A percentile compares a stretch with the other conserved stretches of the same genome.
phyloP scores from a whole-genome alignment of 805 yeast species.

The Hagleromyces aurorensis region DNA sequence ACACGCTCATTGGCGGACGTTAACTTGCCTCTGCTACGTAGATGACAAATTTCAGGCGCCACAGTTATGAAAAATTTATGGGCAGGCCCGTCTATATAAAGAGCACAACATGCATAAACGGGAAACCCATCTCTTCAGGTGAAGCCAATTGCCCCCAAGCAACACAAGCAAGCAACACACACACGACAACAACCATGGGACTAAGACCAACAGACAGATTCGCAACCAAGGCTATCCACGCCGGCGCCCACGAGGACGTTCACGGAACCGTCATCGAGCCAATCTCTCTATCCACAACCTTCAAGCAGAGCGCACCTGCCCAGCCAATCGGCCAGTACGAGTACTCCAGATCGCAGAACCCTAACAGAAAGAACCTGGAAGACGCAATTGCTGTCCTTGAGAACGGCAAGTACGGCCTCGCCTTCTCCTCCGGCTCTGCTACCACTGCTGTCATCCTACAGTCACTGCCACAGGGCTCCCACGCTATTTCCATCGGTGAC shows the following conservation, averaged over 20 bases:
- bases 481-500: conserved; percentile 73
- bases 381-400: conserved; percentile 72
- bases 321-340: conserved; percentile 73
- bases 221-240: conserved; percentile 79
- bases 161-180: neutral
- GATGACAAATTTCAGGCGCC: conserved; percentile 3
- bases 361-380: conserved; percentile 79
- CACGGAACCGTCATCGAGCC: conserved; percentile 88
- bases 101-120: too few relatives aligned
- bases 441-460: conserved; percentile 72
- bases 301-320: conserved; percentile 72
- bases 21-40: neutral
- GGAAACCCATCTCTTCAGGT: too few relatives aligned
- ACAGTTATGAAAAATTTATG: conserved; percentile 2
- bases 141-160: neutral
- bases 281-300: conserved; percentile 76
- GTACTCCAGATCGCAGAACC: conserved; percentile 79
- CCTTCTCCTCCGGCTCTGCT: conserved; percentile 82
- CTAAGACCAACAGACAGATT: conserved; percentile 35
- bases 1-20: too few relatives aligned
- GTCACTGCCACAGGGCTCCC: conserved; percentile 61
- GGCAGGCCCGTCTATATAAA: neutral
- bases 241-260: conserved; percentile 64
- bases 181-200: conserved; percentile 14
- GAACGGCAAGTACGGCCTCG: conserved; percentile 65